Evolutionary conservation across 1,284 basidiomycete genomes (phyloP).

Genomic region (Erythrobasidium hasegawianum): DNA sequence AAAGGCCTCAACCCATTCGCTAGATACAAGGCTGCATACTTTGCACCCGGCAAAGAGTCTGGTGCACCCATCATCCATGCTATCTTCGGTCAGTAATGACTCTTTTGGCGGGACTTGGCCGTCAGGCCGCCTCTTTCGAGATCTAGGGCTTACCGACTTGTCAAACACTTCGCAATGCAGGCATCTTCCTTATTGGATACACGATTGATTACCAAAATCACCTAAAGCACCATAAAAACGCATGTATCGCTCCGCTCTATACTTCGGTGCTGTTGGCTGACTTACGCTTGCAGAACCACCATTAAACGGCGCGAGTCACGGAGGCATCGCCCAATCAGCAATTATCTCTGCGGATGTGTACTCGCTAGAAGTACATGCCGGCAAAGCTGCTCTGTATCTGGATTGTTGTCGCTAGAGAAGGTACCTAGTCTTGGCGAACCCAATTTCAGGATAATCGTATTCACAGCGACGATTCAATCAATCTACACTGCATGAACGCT

Average conservation of each 20-base stretch:
- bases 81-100: conserved; percentile 29
- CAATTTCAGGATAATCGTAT: no score
- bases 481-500: no score
- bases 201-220: conserved; percentile 38
- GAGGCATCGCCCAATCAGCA: neutral
- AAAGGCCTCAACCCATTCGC: conserved; percentile 42
- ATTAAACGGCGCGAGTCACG: neutral
- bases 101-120: neutral
- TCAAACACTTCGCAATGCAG: conserved; percentile 20
- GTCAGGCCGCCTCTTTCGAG: no score
- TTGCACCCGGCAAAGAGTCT: conserved; percentile 45
- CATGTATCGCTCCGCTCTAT: neutral
- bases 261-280: neutral
- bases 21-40: conserved; percentile 46
- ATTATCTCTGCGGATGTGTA: no score
- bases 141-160: no score
- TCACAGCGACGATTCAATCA: no score
- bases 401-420: no score
- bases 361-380: no score
- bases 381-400: no score
- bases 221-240: neutral
- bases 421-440: no score
- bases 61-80: conserved; percentile 46
- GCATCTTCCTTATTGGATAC: conserved; percentile 47
- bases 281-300: neutral